These are phyloP conservation scores for Nosema muscidifuracis DNA, from an alignment of 371 early-diverging fungal species.

Conservation along the genomic window DNA sequence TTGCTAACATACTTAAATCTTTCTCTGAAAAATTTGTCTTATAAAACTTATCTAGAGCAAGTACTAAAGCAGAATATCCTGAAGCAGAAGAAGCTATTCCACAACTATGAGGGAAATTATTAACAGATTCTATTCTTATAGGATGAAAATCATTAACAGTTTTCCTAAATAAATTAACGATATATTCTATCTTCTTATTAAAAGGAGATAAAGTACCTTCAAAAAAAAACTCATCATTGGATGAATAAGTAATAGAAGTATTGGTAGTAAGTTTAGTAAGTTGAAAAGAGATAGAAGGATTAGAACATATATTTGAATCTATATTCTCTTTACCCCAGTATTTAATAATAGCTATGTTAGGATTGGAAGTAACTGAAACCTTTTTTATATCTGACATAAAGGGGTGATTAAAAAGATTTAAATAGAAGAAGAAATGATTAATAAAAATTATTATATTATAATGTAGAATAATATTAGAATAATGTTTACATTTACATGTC, in stretches of 20 bases:
- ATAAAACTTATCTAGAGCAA: constrained; percentile 71
- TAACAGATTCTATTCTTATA: constrained; percentile 60
- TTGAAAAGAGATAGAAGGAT: constrained; percentile 85
- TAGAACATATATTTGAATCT: constrained; percentile 81
- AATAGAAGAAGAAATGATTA: too few species aligned
- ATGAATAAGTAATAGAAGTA: constrained; percentile 68
- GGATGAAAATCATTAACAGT: not conserved
- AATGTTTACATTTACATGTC: too few species aligned
- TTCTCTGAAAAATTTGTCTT: constrained; percentile 56
- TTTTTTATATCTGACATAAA: not conserved
- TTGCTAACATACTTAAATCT: constrained; percentile 78
- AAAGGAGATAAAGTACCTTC: not conserved
- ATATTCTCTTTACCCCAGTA: constrained; percentile 87
- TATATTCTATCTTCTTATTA: constrained; percentile 6
- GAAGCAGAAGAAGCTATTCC: constrained; percentile 97
- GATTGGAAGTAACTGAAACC: constrained; percentile 66
- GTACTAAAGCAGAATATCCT: constrained; percentile 84
- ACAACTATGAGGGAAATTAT: constrained; percentile 96
- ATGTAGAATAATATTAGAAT: too few species aligned
- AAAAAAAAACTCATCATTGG: constrained; percentile 12
- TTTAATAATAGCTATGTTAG: constrained; percentile 96
- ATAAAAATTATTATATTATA: too few species aligned
- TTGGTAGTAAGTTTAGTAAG: constrained; percentile 84
- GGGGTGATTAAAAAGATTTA: too few species aligned
- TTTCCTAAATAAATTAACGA: constrained; percentile 29